phyloP scores from a whole-genome alignment of 495 filamentous ascomycete species.

The Xylaria scruposa region DNA sequence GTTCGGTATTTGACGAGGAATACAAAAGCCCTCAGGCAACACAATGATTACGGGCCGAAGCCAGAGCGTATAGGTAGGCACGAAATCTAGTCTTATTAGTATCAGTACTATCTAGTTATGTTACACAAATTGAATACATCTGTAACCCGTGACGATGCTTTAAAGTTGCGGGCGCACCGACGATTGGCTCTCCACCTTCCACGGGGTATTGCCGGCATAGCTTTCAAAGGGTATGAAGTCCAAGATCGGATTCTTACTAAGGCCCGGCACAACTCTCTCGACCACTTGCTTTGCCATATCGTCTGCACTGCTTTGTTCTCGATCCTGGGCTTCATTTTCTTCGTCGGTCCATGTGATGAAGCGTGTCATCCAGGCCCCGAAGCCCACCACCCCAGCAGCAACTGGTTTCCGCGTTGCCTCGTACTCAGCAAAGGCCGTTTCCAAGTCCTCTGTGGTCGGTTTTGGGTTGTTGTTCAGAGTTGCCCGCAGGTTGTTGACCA shows the following conservation, averaged over 20 bases:
- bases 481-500: conserved; percentile 44
- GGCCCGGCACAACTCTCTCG: neutral
- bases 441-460: conserved; percentile 21
- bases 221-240: conserved; percentile 30
- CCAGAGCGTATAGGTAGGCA: neutral
- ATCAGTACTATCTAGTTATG: neutral
- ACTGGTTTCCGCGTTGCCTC: conserved; percentile 6
- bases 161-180: conserved; percentile 4
- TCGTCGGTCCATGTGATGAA: conserved; percentile 24
- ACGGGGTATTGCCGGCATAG: conserved; percentile 17
- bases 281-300: neutral
- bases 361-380: conserved; percentile 17
- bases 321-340: conserved; percentile 22
- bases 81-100: neutral
- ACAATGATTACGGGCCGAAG: neutral
- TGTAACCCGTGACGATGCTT: neutral
- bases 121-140: conserved; percentile 1
- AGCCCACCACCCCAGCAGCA: neutral
- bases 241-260: conserved; percentile 13
- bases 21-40: neutral
- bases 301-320: neutral
- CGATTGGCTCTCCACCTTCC: conserved; percentile 4
- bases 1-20: too few species aligned
- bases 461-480: conserved; percentile 5
- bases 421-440: conserved; percentile 26